These are phyloP conservation scores for Leucogyrophana mollusca DNA, from an alignment of 768 basidiomycete genomes.

Conservation along the genomic window DNA sequence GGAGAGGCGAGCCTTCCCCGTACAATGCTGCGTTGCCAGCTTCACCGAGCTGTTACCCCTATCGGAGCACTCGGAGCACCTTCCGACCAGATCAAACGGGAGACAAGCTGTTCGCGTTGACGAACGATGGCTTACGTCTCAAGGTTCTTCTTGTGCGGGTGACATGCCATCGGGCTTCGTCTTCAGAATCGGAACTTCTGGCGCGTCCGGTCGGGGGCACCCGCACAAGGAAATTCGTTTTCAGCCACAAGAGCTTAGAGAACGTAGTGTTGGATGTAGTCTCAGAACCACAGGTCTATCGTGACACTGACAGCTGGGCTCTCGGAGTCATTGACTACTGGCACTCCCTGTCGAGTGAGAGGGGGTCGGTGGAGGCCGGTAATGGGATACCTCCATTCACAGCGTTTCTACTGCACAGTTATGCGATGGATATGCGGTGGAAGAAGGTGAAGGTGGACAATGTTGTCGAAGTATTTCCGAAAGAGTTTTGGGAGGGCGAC, in stretches of 20 bases:
- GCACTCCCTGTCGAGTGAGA: not conserved
- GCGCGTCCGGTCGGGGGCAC: not conserved
- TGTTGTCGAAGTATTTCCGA: not conserved
- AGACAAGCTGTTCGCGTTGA: not conserved
- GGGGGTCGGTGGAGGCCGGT: not conserved
- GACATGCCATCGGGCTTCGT: no score
- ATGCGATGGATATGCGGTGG: not conserved
- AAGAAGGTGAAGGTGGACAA: conserved; percentile 2
- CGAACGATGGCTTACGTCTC: conserved; percentile 1
- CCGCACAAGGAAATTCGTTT: not conserved
- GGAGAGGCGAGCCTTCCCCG: conserved; percentile 19
- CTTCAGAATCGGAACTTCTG: not conserved
- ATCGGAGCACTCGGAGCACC: not conserved
- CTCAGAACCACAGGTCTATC: no score
- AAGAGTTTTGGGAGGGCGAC: not conserved
- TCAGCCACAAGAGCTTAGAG: not conserved
- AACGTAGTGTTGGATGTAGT: no score
- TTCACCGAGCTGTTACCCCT: conserved; percentile 19
- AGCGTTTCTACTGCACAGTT: conserved; percentile 1
- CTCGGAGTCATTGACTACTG: conserved; percentile 5
- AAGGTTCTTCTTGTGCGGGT: conserved; percentile 2
- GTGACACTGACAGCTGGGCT: not conserved
- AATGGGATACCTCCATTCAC: not conserved
- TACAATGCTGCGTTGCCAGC: conserved; percentile 16
- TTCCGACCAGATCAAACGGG: not conserved